Base-by-base conservation (phyloP, 768 basidiomycete genomes). In the Naganishia onofrii region DNA sequence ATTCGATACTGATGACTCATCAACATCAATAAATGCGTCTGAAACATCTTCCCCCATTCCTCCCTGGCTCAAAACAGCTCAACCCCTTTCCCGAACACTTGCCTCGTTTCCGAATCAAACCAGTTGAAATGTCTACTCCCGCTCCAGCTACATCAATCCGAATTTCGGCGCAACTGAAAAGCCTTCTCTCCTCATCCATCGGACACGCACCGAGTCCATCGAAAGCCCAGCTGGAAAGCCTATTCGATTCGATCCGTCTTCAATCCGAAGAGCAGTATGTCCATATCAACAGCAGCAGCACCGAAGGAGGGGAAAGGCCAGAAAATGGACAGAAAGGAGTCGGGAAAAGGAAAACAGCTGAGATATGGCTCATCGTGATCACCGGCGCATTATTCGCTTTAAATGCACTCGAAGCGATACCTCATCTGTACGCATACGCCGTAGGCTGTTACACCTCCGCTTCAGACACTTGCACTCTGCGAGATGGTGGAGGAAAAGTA, bases 351-450 rank as follows among this genome's bases (percentile, higher is more conserved):
- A n/a, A n/a, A n/a, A n/a, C n/a, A n/a, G n/a, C n/a, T n/a, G n/a
- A n/a, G n/a, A 32, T 58, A 23, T 63, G 60, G 60, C 60, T 63
- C 10, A 19, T 63, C 42, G 38, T 63, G 7, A n/a, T 63, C 5
- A 68, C 67, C 2, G 54, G 34, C 3, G 9, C 54, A n/a, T 21
- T 68, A 4, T 55, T 68, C 54, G 38, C 67, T 10, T 28, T 68
- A 3, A 68, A 68, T 38, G 42, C 42, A 36, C 19, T 44, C 36
- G 8, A 34, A 19, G 52, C 67, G 9, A 54, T 68, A 3, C 38
- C 67, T 0, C 15, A 21, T 10, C 67, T 68, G 3, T 68, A 68
- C 38, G 29, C 34, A 26, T 68, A 68, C n/a, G 67, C 67, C 10
- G 31, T 54, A n/a, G n/a, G n/a, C n/a, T n/a, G n/a, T n/a, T n/a